Evolutionary conservation across 2,329 filamentous ascomycete species (phyloP).

Genomic region (Colletotrichum sp.): DNA sequence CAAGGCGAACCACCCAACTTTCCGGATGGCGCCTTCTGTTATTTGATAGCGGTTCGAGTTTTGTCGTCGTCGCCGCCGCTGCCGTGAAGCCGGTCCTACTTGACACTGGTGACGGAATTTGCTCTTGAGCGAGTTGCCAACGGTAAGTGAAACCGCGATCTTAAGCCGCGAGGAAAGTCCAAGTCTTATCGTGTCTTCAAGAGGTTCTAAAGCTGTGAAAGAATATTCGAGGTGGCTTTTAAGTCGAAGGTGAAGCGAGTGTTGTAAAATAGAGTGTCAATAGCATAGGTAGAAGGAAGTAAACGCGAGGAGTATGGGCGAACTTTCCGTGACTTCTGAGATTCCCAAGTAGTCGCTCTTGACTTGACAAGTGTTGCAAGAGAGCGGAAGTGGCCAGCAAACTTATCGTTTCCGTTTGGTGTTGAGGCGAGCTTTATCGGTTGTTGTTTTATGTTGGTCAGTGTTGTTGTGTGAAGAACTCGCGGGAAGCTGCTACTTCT

Average conservation of each 20-base stretch:
- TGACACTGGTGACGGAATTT: background rate
- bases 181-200: background rate
- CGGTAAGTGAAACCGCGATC: rapidly evolving
- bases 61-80: rapidly evolving
- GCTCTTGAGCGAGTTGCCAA: background rate
- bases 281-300: background rate
- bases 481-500: background rate
- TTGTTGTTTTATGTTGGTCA: rapidly evolving
- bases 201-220: background rate
- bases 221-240: rapidly evolving
- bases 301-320: background rate
- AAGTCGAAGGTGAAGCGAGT: rapidly evolving
- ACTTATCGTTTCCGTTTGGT: rapidly evolving
- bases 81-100: background rate
- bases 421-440: background rate
- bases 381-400: background rate
- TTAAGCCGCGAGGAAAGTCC: background rate
- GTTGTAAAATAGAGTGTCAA: background rate
- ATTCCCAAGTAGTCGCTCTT: background rate
- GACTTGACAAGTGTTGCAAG: rapidly evolving
- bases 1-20: background rate
- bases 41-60: rapidly evolving
- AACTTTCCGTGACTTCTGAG: background rate
- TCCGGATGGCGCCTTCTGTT: background rate
- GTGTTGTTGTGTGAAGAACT: background rate